Evolutionary conservation across 2,329 filamentous ascomycete species (phyloP), one percentile per base, ranked within the genome.

Genomic region (Aureobasidium sp.): DNA sequence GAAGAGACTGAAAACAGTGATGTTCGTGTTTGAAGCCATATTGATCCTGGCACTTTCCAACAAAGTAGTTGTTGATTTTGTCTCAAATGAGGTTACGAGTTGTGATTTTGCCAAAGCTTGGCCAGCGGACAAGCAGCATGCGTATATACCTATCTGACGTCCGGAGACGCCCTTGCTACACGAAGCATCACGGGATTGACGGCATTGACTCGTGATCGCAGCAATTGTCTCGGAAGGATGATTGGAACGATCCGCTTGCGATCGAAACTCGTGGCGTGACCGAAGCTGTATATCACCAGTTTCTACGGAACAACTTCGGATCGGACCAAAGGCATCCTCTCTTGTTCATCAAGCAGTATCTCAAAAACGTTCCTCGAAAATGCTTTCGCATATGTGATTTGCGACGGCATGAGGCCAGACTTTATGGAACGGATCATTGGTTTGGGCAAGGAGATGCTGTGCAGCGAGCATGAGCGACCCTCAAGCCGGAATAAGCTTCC

Each of bases 221-320:
- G 41, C 20, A 20, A 27, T 2, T 37, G 6, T 23, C 20, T 36
- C 29, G 5, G n/a, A 17, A 23, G 23, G n/a, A 17, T 46, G 12
- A 44, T 57, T 34, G 26, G 39, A 46, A 42, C 51, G 15, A 41
- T 20, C 20, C 15, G 15, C 41, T 55, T 26, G 37, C 26, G 34
- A 52, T 37, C 34, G 13, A 34, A 42, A 12, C 12, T 55, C 29
- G 36, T 57, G 53, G 53, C 53, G 53, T 57, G 53, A 57, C 53
- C 8, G 9, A 13, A 55, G 37, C 23, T 29, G 27, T 15, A 42
- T 42, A 55, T 55, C 51, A 55, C 51, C 51, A 42, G 36, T 23
- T 26, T 13, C 7, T 3, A 9, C 20, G 51, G 51, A 20, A 32
- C 9, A 42, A 41, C 36, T 20, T 55, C 51, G 51, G 51, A 17